Evolutionary conservation across 164 flowering plant species (phyloP), one percentile per base, ranked within the genome.

Genomic region (Annona squamosa): DNA sequence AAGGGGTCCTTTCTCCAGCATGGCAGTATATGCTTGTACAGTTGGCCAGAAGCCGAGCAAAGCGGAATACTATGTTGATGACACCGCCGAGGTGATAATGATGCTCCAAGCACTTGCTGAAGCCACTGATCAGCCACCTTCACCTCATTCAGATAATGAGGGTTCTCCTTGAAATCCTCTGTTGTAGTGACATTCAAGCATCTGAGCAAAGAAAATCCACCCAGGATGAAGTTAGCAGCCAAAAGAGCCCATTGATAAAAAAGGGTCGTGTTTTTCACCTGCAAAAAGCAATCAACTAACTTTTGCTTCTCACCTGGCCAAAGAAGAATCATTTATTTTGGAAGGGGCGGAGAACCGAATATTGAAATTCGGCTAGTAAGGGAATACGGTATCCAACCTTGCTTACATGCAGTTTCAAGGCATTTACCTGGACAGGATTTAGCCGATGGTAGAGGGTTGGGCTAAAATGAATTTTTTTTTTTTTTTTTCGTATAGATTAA

Each of bases 91-190:
- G 71, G 88, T 87, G 17, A 74, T 76, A 56, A 75, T 57, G 42
- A 85, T 85, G 87, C 87, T 87, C 19, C 77, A 84, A 45, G 77
- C 80, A 48, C 88, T 87, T 69, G 87, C 86, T 47, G 88, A 85
- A 74, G 86, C 80, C 61, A 82, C 91, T 10, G 82, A 81, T 17
- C 67, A 83, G 63, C 57, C 82, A 62, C 41, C 82, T 37, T 68
- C 80, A 6, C 3, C 72, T 17, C 74, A 73, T 63, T 69, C 5
- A 12, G 72, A 18, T 46, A 2, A 63, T n/a, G 65, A 61, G 37
- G 69, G 46, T 57, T 73, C 77, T 67, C 67, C 74, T 41, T 79
- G 75, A 79, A 65, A 19, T 67, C 68, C 42, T 75, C 71, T 52
- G 12, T 4, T 61, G 44, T 26, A 6, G 59, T 52, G 59, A 10